phyloP scores from a whole-genome alignment of 2,329 filamentous ascomycete genomes.

The Colletotrichum limetticola region DNA sequence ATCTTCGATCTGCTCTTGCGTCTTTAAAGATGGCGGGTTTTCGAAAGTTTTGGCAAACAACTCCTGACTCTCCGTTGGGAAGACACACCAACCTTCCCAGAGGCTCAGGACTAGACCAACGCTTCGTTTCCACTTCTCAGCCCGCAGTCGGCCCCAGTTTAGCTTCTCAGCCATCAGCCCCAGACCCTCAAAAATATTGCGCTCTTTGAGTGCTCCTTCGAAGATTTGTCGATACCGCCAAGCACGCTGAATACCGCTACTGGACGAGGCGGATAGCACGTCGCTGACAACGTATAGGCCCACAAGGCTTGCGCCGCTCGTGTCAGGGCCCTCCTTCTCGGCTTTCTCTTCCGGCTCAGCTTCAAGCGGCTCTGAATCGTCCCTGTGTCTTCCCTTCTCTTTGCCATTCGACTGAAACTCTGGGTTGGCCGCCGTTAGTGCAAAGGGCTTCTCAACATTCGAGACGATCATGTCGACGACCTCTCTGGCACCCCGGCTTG shows the following conservation, averaged over 20 bases:
- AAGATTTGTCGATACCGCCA: constrained; percentile 90
- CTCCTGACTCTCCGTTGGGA: constrained; percentile 79
- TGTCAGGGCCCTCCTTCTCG: constrained; percentile 64
- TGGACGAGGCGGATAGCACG: constrained; percentile 81
- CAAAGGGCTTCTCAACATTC: constrained; percentile 83
- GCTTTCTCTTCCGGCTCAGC: constrained; percentile 50
- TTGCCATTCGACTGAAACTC: constrained; percentile 19
- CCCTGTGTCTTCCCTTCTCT: constrained; percentile 44
- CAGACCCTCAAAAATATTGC: constrained; percentile 79
- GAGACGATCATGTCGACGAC: constrained; percentile 88
- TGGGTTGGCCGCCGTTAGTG: constrained; percentile 75
- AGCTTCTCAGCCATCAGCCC: constrained; percentile 78
- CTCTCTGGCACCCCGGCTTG: constrained; percentile 86
- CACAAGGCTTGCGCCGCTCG: constrained; percentile 79
- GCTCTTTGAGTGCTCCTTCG: constrained; percentile 74
- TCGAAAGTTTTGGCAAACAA: constrained; percentile 77
- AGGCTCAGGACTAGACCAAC: constrained; percentile 74
- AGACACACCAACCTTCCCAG: constrained; percentile 79
- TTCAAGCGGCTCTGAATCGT: constrained; percentile 49
- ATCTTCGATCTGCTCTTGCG: constrained; percentile 41
- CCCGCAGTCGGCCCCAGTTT: constrained; percentile 82
- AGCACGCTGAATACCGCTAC: constrained; percentile 81
- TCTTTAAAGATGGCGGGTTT: constrained; percentile 65
- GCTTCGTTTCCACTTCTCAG: constrained; percentile 87
- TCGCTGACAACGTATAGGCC: constrained; percentile 83